Evolutionary conservation across 495 filamentous ascomycete genomes (phyloP), one percentile per base, ranked within the genome.

Genomic region (Xylaria intraflava): DNA sequence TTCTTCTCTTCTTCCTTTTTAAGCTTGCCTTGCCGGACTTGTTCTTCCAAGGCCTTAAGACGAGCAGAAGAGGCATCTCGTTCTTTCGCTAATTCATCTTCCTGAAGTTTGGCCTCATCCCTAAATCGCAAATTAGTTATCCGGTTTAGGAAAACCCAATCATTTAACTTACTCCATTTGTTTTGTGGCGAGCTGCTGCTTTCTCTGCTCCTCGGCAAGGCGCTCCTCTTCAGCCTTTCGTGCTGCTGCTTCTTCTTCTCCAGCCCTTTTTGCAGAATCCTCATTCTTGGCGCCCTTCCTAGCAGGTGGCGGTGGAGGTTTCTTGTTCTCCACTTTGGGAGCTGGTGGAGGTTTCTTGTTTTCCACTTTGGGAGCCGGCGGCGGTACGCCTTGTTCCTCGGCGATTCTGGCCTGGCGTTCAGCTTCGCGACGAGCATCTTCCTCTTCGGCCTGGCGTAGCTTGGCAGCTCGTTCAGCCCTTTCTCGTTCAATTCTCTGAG

Each of bases 1-100:
- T 83, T 84, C 72, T 92, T 95, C 72, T 96, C 94, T 67, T 97
- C 94, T 60, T 91, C 85, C 66, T 93, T 96, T 78, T 91, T 94
- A n/a, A 97, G 72, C 71, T 96, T 96, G 49, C 92, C 91, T 67
- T 90, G 87, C 57, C 85, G 85, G 41, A 97, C 90, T 66, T 94
- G 90, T 64, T 97, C 89, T 64, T 99, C 90, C 24, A 99, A 78
- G 22, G 90, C 92, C 60, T 82, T 85, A 19, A 96, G 80, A 40
- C 89, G 86, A 39, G 87, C 88, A 61, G 87, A 83, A 42, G 90
- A 83, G 40, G 85, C 91, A 56, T 90, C 83, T 43, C 86, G 86
- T 68, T 96, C 90, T 55, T 74, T 81, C 24, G 76, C 81, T 29
- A 95, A 78, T 49, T 92, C 92, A 12, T 84, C 81, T 64, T 96